Evolutionary conservation across 805 yeast species (phyloP), one percentile per base, ranked within the genome.

Genomic region (Saccharomyces eubayanus): DNA sequence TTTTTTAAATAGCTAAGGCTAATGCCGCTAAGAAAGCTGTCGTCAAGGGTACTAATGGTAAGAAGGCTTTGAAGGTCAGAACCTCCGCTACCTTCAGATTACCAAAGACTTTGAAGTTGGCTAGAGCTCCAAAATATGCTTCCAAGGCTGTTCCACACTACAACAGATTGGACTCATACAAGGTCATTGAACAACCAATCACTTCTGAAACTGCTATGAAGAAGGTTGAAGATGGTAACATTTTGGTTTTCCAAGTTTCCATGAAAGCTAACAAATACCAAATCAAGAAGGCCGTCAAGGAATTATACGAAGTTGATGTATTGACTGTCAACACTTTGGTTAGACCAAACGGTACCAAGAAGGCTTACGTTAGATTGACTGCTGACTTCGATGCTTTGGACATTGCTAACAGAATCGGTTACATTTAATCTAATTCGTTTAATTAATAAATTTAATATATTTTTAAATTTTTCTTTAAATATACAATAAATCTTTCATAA

Each of bases 321-420:
- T 80, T 78, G 72, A 82, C 88, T 79, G 90, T 94, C 74, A 91
- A 94, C 92, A 94, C 99, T 69, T 83, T 94, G 77, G 80, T 94
- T 74, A 89, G 96, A 82, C 97, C 99, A 77, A 91, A 94, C 79
- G 99, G 99, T 79, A 87, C 97, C 82, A 94, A 94, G 89, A 94
- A 94, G 86, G 99, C 99, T 75, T 94, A 87, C 85, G 92, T 94
- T 76, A 89, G 96, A 83, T 87, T 94, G 77, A 89, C 98, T 74
- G 92, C 96, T 76, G 99, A 94, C 80, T 87, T 85, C 84, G 99
- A 94, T 81, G 98, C 98, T 78, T 87, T 94, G 76, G 99, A 94
- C 78, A 90, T 94, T 78, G 99, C 99, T 77, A 91, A 91, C 96
- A 89, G 94, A 82, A 94, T 92, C 75, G 99, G 99, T 81, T 91